These are phyloP conservation scores for Hymenotorrendiella dingleyae DNA, from an alignment of 2,329 filamentous ascomycete species.

Conservation along the genomic window DNA sequence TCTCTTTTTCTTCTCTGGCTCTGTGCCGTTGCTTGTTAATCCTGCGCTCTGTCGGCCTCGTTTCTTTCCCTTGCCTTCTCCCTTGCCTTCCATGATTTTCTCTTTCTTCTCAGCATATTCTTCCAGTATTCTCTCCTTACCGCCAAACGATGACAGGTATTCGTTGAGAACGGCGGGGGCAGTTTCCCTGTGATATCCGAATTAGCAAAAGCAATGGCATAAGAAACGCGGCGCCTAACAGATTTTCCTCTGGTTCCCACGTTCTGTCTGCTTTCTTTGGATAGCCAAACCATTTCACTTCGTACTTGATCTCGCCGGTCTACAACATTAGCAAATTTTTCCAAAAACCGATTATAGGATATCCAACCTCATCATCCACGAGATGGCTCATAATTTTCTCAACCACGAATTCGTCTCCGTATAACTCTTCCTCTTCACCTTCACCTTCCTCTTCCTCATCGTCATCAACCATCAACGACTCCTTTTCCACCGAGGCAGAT, in stretches of 20 bases:
- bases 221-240: conserved; percentile 38
- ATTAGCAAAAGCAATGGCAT: conserved; percentile 8
- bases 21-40: conserved; percentile 18
- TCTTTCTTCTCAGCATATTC: conserved; percentile 40
- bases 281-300: conserved; percentile 79
- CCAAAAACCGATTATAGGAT: not conserved
- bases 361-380: conserved; percentile 48
- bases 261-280: conserved; percentile 64
- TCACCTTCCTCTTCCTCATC: conserved; percentile 30
- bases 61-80: conserved; percentile 51
- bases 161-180: conserved; percentile 55
- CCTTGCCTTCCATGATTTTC: conserved; percentile 38
- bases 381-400: conserved; percentile 66
- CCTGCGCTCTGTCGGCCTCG: conserved; percentile 43
- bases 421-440: conserved; percentile 35
- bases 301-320: conserved; percentile 48
- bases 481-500: conserved; percentile 20
- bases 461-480: conserved; percentile 20
- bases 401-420: conserved; percentile 55
- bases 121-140: conserved; percentile 48
- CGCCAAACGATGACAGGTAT: conserved; percentile 60
- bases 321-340: conserved; percentile 9
- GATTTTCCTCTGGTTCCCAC: conserved; percentile 73
- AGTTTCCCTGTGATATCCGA: conserved; percentile 40
- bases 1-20: conserved; percentile 24